Evolutionary conservation across 805 yeast species (phyloP).

Genomic region (Candida maesae): DNA sequence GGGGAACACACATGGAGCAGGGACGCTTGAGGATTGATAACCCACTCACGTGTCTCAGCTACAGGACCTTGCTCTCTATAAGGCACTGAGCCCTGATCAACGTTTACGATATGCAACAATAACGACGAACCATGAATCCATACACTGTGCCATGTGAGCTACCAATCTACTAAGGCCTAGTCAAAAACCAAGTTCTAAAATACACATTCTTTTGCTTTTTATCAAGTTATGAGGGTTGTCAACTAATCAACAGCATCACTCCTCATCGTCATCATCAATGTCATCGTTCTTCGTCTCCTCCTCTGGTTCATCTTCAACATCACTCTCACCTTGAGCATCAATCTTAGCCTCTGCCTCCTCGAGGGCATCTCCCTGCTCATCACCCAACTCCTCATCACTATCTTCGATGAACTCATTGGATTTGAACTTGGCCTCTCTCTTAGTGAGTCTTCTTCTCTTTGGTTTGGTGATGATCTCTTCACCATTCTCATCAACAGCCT

Average conservation of each 20-base stretch:
- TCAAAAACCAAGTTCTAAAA: too few species aligned
- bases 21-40: slow-evolving; percentile 26
- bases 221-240: too few species aligned
- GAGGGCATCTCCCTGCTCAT: slow-evolving; percentile 18
- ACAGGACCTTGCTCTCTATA: slow-evolving; percentile 6
- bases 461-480: slow-evolving; percentile 25
- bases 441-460: slow-evolving; percentile 15
- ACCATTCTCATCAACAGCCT: slow-evolving; percentile 26
- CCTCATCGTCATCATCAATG: slow-evolving; percentile 15
- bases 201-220: not conserved
- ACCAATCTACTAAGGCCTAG: too few species aligned
- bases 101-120: too few species aligned
- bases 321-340: slow-evolving; percentile 15
- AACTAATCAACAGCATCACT: too few species aligned
- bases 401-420: slow-evolving; percentile 38
- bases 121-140: too few species aligned
- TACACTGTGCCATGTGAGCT: too few species aligned
- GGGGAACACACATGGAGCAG: slow-evolving; percentile 24
- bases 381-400: slow-evolving; percentile 38
- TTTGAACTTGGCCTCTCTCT: slow-evolving; percentile 27
- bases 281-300: not conserved
- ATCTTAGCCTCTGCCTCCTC: slow-evolving; percentile 21
- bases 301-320: slow-evolving; percentile 9
- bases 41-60: slow-evolving; percentile 19
- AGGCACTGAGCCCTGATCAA: not conserved